Evolutionary conservation across 2,329 filamentous ascomycete species (phyloP), one percentile per base, ranked within the genome.

Genomic region (Diaporthe sp.): DNA sequence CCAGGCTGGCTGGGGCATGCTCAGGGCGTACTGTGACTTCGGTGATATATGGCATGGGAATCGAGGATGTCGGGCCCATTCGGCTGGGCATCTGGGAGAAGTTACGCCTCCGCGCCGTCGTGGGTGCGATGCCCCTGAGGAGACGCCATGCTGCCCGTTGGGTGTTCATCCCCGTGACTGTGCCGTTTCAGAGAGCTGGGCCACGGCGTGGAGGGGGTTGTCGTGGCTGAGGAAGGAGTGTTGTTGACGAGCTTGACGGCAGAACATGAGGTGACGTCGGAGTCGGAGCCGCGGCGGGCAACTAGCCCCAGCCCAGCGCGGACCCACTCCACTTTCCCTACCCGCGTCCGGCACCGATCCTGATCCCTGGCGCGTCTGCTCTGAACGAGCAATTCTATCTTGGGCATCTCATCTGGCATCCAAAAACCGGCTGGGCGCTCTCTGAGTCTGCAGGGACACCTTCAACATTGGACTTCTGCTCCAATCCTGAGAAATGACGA

Each of bases 21-120:
- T 58, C 58, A 65, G 42, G 42, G 79, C 85, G 73, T 85, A 89
- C 87, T 77, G 87, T 88, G 74, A 89, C 87, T 81, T 89, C 87
- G 73, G 87, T 89, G 81, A 92, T 91, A 80, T 90, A 91, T 0
- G 90, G 90, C 84, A 92, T 87, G 22, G 90, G 90, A 75, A 92
- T 88, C 76, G 86, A 84, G 70, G 80, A 80, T 20, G 79, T 73
- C 15, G 82, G 81, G 10, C 82, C 78, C 39, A 71, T 77, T 13
- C 81, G 80, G 72, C 82, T 82, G 9, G 85, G 83, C 77, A 87
- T 86, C 34, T 83, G 82, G 9, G 86, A 86, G 79, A 90, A 88
- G 39, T 81, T 79, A 71, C 88, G 85, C 72, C 81, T 81, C 79
- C 84, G 82, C 28, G 65, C 49, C 15, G 65, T 22, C 22, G 81